A percentile compares a stretch with the other conserved stretches of the same genome.
Evolutionary conservation across 2,329 filamentous ascomycete species (phyloP).

Genomic region (Parafenestella ontariensis): DNA sequence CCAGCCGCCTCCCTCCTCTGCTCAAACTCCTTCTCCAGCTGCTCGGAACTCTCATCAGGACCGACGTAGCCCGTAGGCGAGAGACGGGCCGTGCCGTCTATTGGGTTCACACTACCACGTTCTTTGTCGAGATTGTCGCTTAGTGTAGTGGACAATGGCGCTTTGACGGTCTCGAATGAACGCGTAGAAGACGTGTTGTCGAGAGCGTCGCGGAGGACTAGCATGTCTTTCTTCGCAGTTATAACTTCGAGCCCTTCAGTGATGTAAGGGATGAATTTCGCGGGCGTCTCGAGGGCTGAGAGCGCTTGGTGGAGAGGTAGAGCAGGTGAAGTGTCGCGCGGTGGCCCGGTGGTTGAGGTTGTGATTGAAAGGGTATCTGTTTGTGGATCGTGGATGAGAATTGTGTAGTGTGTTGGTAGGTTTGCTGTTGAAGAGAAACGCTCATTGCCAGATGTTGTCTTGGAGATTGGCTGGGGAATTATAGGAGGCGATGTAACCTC

Average conservation of each 20-base stretch:
- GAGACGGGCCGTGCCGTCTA: constrained; percentile 45
- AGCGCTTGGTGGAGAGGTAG: constrained; percentile 41
- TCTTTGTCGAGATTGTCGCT: not conserved
- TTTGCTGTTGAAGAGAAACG: not conserved
- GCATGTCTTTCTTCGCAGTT: constrained; percentile 37
- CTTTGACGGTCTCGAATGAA: constrained; percentile 10
- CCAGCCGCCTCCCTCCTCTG: constrained; percentile 31
- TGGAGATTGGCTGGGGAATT: not conserved
- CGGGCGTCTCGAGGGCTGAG: constrained; percentile 30
- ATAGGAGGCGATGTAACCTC: not conserved
- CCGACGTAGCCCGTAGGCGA: constrained; percentile 45
- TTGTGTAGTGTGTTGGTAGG: constrained; percentile 28
- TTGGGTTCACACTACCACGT: constrained; percentile 34
- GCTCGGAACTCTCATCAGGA: constrained; percentile 30
- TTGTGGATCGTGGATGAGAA: constrained; percentile 36
- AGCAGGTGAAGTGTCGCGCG: constrained; percentile 19
- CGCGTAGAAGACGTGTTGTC: constrained; percentile 11
- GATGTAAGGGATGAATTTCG: constrained; percentile 42
- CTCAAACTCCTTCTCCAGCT: constrained; percentile 30
- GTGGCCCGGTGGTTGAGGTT: constrained; percentile 26
- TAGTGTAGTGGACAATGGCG: not conserved
- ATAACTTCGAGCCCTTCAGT: constrained; percentile 35
- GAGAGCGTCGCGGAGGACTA: constrained; percentile 35
- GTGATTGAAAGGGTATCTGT: constrained; percentile 34
- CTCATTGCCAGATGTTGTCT: not conserved